A percentile compares a stretch with the other conserved stretches of the same genome.
phyloP scores from a whole-genome alignment of 768 basidiomycete species.

The Pulveroboletus sp. region DNA sequence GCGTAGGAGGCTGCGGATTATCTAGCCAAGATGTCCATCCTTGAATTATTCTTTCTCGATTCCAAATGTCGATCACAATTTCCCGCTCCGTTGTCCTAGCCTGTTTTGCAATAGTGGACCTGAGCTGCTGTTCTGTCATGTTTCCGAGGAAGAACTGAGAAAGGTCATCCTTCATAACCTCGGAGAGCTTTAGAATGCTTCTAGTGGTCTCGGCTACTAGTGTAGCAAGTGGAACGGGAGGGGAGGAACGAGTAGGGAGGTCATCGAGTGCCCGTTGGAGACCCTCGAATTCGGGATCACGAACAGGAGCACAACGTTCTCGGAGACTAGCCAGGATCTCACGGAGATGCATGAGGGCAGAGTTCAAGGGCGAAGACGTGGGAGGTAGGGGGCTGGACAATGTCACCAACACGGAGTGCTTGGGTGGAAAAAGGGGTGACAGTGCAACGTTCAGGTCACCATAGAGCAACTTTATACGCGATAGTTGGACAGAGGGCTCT shows the following conservation, averaged over 20 bases:
- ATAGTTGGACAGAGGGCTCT: constrained; percentile 56
- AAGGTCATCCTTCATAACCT: constrained; percentile 69
- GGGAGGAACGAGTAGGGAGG: constrained; percentile 23
- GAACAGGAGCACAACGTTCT: constrained; percentile 64
- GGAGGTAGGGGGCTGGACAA: constrained; percentile 63
- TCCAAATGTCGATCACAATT: constrained; percentile 52
- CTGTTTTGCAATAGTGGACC: constrained; percentile 45
- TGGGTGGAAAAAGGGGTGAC: constrained; percentile 54
- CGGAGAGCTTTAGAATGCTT: constrained; percentile 48
- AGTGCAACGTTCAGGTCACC: constrained; percentile 51
- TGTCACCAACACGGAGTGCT: constrained; percentile 47
- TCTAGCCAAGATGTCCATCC: constrained; percentile 27
- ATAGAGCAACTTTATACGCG: constrained; percentile 57
- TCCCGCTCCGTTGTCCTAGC: constrained; percentile 55
- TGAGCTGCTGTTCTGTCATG: constrained; percentile 64
- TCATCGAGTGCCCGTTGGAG: constrained; percentile 38
- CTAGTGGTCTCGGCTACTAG: constrained; percentile 48
- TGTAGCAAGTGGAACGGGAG: constrained; percentile 37
- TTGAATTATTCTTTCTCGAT: constrained; percentile 22
- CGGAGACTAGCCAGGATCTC: constrained; percentile 52
- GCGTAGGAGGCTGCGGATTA: background rate
- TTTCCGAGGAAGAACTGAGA: constrained; percentile 61
- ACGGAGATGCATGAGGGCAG: constrained; percentile 50
- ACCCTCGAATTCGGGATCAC: constrained; percentile 53
- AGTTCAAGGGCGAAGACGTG: constrained; percentile 63